Percentiles rank a stretch among this genome's conserved stretches.
Evolutionary conservation across 2,329 filamentous ascomycete species (phyloP).

Genomic region (Ilyonectria robusta): DNA sequence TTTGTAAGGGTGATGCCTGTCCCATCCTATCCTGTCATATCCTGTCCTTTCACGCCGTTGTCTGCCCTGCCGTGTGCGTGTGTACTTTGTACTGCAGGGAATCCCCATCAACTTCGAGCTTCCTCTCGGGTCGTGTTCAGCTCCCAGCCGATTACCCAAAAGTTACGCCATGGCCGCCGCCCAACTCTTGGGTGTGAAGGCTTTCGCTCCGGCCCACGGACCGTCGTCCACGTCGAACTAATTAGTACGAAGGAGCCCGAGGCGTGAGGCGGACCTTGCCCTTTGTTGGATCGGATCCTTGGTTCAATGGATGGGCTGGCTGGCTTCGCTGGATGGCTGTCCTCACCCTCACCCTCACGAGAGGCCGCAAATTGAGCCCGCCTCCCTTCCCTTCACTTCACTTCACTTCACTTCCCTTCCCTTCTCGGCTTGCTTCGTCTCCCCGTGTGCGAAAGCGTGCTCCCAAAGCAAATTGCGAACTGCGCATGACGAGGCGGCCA

Average conservation of each 20-base stretch:
- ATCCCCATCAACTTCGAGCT: neutral
- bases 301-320: neutral
- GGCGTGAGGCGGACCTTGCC: conserved; percentile 1
- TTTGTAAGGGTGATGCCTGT: conserved; percentile 24
- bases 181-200: neutral
- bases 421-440: conserved; percentile 6
- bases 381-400: neutral
- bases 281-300: neutral
- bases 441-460: conserved; percentile 14
- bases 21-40: conserved; percentile 7
- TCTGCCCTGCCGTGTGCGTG: neutral
- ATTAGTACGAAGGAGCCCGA: neutral
- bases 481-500: conserved; percentile 37
- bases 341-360: conserved; percentile 7
- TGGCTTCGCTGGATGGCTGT: neutral
- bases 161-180: neutral
- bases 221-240: neutral
- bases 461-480: conserved; percentile 41
- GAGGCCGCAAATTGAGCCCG: conserved; percentile 28
- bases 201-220: neutral
- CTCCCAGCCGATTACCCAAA: neutral
- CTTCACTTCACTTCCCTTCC: too few relatives aligned
- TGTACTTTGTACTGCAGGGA: neutral
- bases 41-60: neutral
- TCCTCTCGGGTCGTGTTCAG: neutral